These are phyloP conservation scores for Zymoseptoria passerinii DNA, from an alignment of 2,329 filamentous ascomycete species.

Conservation along the genomic window DNA sequence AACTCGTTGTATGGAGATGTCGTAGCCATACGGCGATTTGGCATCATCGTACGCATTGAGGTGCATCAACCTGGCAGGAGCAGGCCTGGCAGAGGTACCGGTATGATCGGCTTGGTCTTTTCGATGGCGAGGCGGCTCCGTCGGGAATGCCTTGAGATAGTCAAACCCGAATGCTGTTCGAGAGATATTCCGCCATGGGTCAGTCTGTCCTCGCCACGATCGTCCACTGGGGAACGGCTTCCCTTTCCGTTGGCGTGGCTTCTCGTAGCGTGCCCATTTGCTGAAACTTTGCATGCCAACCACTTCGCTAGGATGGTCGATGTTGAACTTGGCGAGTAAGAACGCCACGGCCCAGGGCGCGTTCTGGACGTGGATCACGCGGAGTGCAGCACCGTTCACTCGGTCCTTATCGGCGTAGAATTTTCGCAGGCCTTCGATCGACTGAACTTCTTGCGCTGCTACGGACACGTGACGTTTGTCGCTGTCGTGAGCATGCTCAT, in stretches of 20 bases:
- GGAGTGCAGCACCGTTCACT: slow-evolving; percentile 29
- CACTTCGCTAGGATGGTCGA: slow-evolving; percentile 39
- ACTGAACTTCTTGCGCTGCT: slow-evolving; percentile 41
- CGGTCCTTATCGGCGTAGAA: slow-evolving; percentile 36
- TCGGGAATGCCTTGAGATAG: slow-evolving; percentile 42
- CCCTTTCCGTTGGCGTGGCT: slow-evolving; percentile 41
- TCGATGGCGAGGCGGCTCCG: slow-evolving; percentile 9
- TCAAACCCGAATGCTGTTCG: slow-evolving; percentile 45
- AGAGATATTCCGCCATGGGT: slow-evolving; percentile 45
- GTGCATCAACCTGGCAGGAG: slow-evolving; percentile 41
- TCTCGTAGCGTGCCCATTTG: slow-evolving; percentile 42
- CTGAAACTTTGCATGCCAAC: slow-evolving; percentile 42
- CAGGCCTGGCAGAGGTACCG: slow-evolving; percentile 2
- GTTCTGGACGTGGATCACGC: slow-evolving; percentile 45
- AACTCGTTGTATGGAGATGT: slow-evolving; percentile 44
- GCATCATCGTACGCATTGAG: slow-evolving; percentile 41
- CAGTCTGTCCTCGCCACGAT: slow-evolving; percentile 42
- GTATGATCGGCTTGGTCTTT: slow-evolving; percentile 7
- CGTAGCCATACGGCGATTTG: slow-evolving; percentile 40
- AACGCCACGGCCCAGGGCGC: slow-evolving; percentile 43
- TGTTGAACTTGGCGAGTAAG: slow-evolving; percentile 46
- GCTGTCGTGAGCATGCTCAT: slow-evolving; percentile 17
- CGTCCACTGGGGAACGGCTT: slow-evolving; percentile 46
- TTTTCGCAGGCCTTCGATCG: slow-evolving; percentile 36
- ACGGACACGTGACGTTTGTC: slow-evolving; percentile 33